Conservation (phyloP, 257 asterid genomes). For the Lavandula angustifolia region DNA sequence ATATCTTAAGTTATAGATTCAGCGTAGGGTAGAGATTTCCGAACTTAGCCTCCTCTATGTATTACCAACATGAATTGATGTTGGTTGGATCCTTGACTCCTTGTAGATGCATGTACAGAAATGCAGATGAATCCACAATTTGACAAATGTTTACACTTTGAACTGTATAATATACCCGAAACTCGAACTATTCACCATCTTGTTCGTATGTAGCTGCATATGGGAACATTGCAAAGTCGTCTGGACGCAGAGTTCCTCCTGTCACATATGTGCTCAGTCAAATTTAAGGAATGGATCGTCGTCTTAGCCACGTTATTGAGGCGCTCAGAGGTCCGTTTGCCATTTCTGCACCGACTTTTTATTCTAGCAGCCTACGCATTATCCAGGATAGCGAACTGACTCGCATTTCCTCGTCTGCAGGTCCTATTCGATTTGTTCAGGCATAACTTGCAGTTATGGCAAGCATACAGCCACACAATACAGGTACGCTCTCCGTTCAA, state of each 20-base stretch:
- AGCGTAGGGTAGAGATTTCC: too few species aligned
- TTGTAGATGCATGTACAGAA: conserved; percentile 16
- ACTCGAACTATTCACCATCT: conserved; percentile 26
- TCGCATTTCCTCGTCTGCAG: conserved; percentile 45
- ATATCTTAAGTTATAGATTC: too few species aligned
- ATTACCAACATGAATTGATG: too few species aligned
- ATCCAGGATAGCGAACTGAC: conserved; percentile 5
- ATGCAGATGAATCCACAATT: background rate
- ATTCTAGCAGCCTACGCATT: background rate
- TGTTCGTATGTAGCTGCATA: conserved; percentile 66
- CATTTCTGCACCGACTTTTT: conserved; percentile 20
- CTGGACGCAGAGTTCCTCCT: conserved; percentile 95
- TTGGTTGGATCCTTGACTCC: conserved; percentile 26
- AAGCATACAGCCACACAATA: conserved; percentile 76
- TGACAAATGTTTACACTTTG: conserved; percentile 12
- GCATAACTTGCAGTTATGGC: conserved; percentile 87
- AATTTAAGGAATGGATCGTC: conserved; percentile 98
- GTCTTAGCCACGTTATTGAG: conserved; percentile 95
- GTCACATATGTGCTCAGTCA: conserved; percentile 98
- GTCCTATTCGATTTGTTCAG: conserved; percentile 89
- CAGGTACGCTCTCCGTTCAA: conserved; percentile 51
- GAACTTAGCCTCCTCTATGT: too few species aligned
- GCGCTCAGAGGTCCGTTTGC: conserved; percentile 79
- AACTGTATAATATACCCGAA: background rate
- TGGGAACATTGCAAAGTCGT: conserved; percentile 92